Conservation (phyloP, 768 basidiomycete genomes). For the Lanmaoa pseudosensibilis region DNA sequence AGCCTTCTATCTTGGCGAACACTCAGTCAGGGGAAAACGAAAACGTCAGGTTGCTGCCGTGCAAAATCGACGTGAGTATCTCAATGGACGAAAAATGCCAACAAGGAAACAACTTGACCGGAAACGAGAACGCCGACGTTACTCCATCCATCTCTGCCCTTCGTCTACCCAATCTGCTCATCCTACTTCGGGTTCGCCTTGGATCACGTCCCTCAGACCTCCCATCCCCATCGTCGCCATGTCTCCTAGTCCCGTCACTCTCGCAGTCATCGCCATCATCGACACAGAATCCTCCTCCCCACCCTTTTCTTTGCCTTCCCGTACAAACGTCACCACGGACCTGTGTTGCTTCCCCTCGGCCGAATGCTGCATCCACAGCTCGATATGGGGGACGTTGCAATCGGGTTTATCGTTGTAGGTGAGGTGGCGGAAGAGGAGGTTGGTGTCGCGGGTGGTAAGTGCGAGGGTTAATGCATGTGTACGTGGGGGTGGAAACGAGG, state of each 20-base stretch:
- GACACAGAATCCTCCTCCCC: constrained; percentile 8
- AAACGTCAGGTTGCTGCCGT: constrained; percentile 79
- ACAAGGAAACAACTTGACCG: neutral
- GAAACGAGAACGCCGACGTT: neutral
- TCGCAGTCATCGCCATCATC: no score
- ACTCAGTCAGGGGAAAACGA: constrained; percentile 72
- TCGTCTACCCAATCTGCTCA: constrained; percentile 10
- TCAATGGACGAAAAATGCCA: neutral
- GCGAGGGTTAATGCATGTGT: constrained; percentile 15
- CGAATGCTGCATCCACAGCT: constrained; percentile 49
- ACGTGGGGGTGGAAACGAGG: neutral
- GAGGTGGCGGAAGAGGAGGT: constrained; percentile 36
- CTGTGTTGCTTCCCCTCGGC: constrained; percentile 5
- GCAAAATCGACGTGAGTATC: constrained; percentile 20
- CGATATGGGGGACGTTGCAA: constrained; percentile 67
- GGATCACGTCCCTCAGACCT: constrained; percentile 18
- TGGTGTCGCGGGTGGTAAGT: constrained; percentile 23
- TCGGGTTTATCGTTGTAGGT: constrained; percentile 66
- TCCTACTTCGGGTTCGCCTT: constrained; percentile 11
- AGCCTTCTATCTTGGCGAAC: constrained; percentile 76
- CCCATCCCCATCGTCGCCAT: no score
- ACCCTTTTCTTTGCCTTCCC: constrained; percentile 14
- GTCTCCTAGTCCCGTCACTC: neutral
- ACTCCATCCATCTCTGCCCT: constrained; percentile 16
- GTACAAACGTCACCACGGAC: neutral